These are phyloP conservation scores for Trichophyton mentagrophytes DNA, from an alignment of 2,329 filamentous ascomycete species.

Conservation along the genomic window DNA sequence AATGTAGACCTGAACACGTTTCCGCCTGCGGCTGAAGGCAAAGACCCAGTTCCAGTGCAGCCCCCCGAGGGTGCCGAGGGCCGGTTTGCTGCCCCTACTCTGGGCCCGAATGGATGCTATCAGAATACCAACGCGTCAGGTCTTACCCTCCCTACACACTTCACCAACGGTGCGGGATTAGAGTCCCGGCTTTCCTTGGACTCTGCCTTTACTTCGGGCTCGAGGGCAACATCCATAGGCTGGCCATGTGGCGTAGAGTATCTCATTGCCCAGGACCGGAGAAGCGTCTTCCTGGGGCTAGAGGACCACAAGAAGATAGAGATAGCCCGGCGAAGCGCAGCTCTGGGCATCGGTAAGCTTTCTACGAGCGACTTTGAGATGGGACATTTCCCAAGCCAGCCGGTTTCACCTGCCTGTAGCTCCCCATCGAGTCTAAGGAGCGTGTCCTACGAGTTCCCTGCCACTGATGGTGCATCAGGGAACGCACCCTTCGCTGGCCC, in stretches of 20 bases:
- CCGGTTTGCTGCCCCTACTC: conserved; percentile 60
- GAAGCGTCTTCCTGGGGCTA: conserved; percentile 50
- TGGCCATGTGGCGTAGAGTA: conserved; percentile 59
- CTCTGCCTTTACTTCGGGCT: conserved; percentile 48
- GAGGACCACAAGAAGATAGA: conserved; percentile 65
- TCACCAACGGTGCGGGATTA: conserved; percentile 33
- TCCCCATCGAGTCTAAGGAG: background rate
- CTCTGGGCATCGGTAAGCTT: background rate
- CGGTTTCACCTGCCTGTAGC: background rate
- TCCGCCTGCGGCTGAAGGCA: conserved; percentile 31
- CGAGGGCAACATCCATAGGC: conserved; percentile 45
- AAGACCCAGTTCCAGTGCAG: conserved; percentile 48
- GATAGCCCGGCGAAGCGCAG: conserved; percentile 43
- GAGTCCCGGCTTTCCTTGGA: conserved; percentile 53
- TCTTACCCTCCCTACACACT: conserved; percentile 41
- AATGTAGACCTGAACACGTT: conserved; percentile 85
- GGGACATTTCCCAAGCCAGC: background rate
- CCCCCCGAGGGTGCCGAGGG: conserved; percentile 66
- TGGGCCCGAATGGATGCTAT: conserved; percentile 56
- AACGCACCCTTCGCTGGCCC: conserved; percentile 19
- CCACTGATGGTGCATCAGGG: conserved; percentile 23
- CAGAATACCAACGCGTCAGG: conserved; percentile 56
- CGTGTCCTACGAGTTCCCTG: conserved; percentile 1
- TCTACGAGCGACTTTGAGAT: background rate
- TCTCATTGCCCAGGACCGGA: conserved; percentile 56